Percentiles rank a stretch among this genome's conserved stretches.
phyloP scores from a whole-genome alignment of 805 yeast genomes.

The Debaryomyces hansenii region DNA sequence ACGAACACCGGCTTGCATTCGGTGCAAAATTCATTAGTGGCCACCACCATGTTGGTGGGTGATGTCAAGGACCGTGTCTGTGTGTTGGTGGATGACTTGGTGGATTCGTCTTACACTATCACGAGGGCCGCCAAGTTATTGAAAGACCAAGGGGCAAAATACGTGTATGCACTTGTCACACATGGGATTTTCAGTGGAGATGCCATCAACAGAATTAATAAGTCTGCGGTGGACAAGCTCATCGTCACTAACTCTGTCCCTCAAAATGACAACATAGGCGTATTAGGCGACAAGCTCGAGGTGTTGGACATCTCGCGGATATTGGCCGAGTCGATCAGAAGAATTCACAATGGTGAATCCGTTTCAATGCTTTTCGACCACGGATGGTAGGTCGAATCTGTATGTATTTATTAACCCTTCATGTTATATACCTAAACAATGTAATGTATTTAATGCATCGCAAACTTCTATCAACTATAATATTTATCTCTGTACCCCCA shows the following conservation, averaged over 20 bases:
- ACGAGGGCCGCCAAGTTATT: slow-evolving; percentile 88
- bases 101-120: slow-evolving; percentile 90
- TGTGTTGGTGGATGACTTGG: slow-evolving; percentile 89
- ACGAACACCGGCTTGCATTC: slow-evolving; percentile 16
- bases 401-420: not conserved
- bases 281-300: slow-evolving; percentile 56
- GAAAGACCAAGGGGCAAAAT: slow-evolving; percentile 89
- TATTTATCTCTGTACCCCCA: too few relatives aligned
- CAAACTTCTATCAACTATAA: too few relatives aligned
- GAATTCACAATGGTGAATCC: slow-evolving; percentile 96
- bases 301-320: slow-evolving; percentile 85
- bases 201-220: slow-evolving; percentile 69
- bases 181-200: slow-evolving; percentile 95
- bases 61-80: slow-evolving; percentile 86
- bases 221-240: slow-evolving; percentile 74
- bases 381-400: slow-evolving; percentile 47
- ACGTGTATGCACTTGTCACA: slow-evolving; percentile 83
- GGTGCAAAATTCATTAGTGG: slow-evolving; percentile 39
- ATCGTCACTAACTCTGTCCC: slow-evolving; percentile 92
- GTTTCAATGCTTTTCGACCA: slow-evolving; percentile 92
- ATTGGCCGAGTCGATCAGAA: slow-evolving; percentile 91
- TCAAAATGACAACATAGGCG: slow-evolving; percentile 58
- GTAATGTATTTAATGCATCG: too few relatives aligned
- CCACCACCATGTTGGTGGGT: slow-evolving; percentile 95
- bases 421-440: not conserved